These are phyloP conservation scores for Metschnikowia peoriensis DNA, from an alignment of 805 yeast species.

Conservation along the genomic window DNA sequence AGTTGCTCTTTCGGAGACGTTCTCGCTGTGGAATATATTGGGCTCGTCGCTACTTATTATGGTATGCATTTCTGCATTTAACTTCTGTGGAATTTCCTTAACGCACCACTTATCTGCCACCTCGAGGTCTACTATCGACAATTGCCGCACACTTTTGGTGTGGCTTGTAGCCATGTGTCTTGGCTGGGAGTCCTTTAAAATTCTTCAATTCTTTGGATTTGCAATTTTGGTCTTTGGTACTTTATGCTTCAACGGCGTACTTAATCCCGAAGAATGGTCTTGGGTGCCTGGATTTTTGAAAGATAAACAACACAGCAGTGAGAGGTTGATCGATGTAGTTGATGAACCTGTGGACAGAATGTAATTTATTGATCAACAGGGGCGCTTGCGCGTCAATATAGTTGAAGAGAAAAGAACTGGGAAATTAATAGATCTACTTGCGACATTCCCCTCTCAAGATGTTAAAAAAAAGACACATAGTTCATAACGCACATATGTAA, in stretches of 20 bases:
- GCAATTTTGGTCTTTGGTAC: slow-evolving; percentile 66
- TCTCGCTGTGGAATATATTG: slow-evolving; percentile 43
- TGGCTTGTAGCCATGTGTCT: slow-evolving; percentile 67
- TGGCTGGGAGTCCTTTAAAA: slow-evolving; percentile 73
- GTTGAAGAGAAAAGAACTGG: too few species aligned
- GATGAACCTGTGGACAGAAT: slow-evolving; percentile 32
- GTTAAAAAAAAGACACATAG: too few species aligned
- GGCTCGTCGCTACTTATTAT: slow-evolving; percentile 60
- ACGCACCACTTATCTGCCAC: slow-evolving; percentile 71
- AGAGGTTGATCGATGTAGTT: slow-evolving; percentile 23
- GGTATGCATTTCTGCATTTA: slow-evolving; percentile 70
- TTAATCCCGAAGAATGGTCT: slow-evolving; percentile 48
- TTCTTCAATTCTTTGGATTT: slow-evolving; percentile 67
- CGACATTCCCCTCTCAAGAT: too few species aligned
- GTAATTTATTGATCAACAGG: background rate
- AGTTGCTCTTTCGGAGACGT: slow-evolving; percentile 50
- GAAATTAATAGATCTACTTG: too few species aligned
- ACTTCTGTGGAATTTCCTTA: slow-evolving; percentile 68
- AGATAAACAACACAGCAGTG: slow-evolving; percentile 14
- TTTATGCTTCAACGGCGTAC: slow-evolving; percentile 66
- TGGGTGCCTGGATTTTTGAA: slow-evolving; percentile 49
- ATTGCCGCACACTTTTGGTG: slow-evolving; percentile 70
- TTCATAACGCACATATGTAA: too few species aligned
- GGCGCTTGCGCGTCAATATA: too few species aligned
- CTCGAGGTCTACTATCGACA: slow-evolving; percentile 74